phyloP scores from a whole-genome alignment of 768 basidiomycete genomes.

The Phlegmacium glaucopus region DNA sequence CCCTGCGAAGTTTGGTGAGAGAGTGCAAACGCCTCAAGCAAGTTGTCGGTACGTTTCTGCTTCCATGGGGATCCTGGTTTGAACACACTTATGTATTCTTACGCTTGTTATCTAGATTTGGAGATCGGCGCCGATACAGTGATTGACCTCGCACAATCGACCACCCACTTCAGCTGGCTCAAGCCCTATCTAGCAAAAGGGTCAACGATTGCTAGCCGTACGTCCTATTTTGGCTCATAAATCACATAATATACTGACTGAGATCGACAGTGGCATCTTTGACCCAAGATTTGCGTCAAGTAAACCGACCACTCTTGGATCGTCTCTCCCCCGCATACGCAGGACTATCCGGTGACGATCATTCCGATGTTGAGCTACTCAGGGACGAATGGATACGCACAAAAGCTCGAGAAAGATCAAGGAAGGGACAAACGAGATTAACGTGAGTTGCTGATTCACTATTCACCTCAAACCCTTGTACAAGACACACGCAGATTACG shows the following conservation, averaged over 20 bases:
- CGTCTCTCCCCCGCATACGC: constrained; percentile 61
- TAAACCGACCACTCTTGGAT: constrained; percentile 42
- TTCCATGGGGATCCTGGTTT: background rate
- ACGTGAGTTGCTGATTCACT: constrained; percentile 18
- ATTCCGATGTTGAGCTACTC: constrained; percentile 51
- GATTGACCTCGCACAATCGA: constrained; percentile 25
- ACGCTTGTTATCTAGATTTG: constrained; percentile 8
- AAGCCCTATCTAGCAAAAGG: constrained; percentile 35
- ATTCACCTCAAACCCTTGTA: background rate
- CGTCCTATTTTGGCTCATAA: constrained; percentile 6
- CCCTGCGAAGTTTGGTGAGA: constrained; percentile 41
- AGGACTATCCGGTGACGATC: constrained; percentile 61
- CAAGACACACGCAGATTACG: constrained; percentile 44
- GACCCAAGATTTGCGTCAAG: constrained; percentile 55
- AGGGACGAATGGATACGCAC: constrained; percentile 62
- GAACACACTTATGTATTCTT: background rate
- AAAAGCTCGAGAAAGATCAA: constrained; percentile 35
- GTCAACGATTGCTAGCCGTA: constrained; percentile 26
- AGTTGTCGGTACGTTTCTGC: constrained; percentile 37
- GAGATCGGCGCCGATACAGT: constrained; percentile 15
- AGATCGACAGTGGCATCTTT: constrained; percentile 32
- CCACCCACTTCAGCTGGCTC: constrained; percentile 44
- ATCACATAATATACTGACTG: background rate
- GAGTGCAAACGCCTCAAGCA: constrained; percentile 60
- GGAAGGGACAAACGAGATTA: constrained; percentile 29